Conservation (phyloP, 345 rosid genomes). For the Aegle marmelos region DNA sequence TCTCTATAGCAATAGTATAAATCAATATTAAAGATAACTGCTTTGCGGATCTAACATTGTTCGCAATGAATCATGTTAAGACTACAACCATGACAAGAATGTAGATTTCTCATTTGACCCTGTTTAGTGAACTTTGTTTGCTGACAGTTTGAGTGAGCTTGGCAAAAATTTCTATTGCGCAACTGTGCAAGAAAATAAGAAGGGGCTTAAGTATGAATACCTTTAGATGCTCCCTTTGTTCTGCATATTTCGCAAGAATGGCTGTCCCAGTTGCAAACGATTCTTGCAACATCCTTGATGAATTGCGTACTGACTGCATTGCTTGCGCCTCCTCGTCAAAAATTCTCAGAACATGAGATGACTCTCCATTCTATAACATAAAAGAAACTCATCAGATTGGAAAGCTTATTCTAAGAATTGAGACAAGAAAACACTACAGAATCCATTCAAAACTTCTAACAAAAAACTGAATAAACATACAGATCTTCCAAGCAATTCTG, state of each 20-base stretch:
- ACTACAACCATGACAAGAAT: conserved; percentile 1
- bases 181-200: neutral
- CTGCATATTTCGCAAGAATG: conserved; percentile 77
- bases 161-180: neutral
- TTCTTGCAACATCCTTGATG: conserved; percentile 82
- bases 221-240: conserved; percentile 92
- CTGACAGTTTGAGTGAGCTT: too few species aligned
- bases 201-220: conserved; percentile 23
- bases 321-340: conserved; percentile 94
- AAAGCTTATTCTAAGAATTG: neutral
- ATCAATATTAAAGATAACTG: neutral
- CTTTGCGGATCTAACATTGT: neutral
- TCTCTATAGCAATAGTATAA: neutral
- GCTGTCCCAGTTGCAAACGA: conserved; percentile 77
- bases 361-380: conserved; percentile 64
- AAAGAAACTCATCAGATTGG: neutral
- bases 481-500: conserved; percentile 79
- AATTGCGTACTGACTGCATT: conserved; percentile 76
- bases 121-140: neutral
- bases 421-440: neutral
- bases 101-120: neutral
- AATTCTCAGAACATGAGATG: conserved; percentile 77
- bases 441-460: neutral
- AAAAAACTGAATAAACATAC: conserved; percentile 32
- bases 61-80: neutral